Conservation (phyloP, 106 monocot species). For the Acanthochlamys bracteata region DNA sequence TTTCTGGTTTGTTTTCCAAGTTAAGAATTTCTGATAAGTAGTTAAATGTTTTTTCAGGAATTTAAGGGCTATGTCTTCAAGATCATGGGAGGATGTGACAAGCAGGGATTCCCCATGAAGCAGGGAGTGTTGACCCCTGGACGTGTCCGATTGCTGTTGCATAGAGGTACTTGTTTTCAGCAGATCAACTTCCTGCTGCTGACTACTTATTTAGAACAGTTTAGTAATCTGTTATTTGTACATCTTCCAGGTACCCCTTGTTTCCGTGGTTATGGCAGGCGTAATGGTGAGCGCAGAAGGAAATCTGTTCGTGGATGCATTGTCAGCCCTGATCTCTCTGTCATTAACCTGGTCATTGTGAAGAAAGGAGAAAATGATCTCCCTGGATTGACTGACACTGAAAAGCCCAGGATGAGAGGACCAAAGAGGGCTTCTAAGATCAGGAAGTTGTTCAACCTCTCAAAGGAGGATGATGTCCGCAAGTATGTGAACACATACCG, state of each 20-base stretch:
- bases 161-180: conserved; percentile 23
- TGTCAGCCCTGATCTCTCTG: conserved; percentile 43
- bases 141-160: conserved; percentile 47
- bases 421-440: conserved; percentile 63
- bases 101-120: conserved; percentile 77
- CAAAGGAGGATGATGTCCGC: conserved; percentile 52
- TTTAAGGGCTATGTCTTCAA: conserved; percentile 72
- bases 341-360: conserved; percentile 41
- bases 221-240: no score
- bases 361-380: conserved; percentile 59
- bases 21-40: neutral
- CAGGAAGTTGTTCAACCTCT: conserved; percentile 55
- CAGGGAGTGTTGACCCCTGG: conserved; percentile 57
- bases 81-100: conserved; percentile 61
- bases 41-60: conserved; percentile 20
- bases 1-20: neutral
- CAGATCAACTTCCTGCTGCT: no score
- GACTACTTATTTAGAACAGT: no score
- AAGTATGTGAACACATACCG: conserved; percentile 53
- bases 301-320: conserved; percentile 50
- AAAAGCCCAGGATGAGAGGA: conserved; percentile 63
- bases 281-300: conserved; percentile 43
- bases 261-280: conserved; percentile 44
- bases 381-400: conserved; percentile 48
- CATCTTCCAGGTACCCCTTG: conserved; percentile 28